Evolutionary conservation across 768 basidiomycete genomes (phyloP).

Genomic region (Hebeloma cylindrosporum): DNA sequence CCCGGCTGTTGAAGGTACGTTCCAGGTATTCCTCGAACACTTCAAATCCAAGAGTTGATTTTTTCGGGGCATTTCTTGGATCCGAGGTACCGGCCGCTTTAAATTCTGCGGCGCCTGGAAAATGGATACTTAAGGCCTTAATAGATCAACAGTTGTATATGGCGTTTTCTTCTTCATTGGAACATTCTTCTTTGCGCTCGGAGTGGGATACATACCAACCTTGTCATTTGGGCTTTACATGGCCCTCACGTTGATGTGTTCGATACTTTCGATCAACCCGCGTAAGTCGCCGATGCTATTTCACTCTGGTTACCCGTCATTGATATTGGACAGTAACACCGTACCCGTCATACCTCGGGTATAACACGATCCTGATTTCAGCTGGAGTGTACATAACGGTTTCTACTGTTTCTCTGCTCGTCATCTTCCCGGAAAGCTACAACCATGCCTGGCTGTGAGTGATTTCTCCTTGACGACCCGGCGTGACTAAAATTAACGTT

Average conservation of each 20-base stretch:
- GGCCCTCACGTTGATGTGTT: constrained; percentile 2
- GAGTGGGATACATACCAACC: constrained; percentile 2
- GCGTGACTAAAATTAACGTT: not conserved
- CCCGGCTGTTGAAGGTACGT: no score
- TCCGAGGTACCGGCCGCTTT: constrained; percentile 24
- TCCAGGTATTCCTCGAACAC: constrained; percentile 2
- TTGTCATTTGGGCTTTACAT: constrained; percentile 8
- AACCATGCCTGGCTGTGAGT: constrained; percentile 38
- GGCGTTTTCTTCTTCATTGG: constrained; percentile 41
- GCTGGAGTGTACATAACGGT: constrained; percentile 35
- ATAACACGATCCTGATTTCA: constrained; percentile 24
- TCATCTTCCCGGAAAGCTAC: constrained; percentile 39
- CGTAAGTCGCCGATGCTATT: no score
- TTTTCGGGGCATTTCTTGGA: constrained; percentile 39
- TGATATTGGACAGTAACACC: constrained; percentile 3
- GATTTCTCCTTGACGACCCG: not conserved
- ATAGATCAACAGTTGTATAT: constrained; percentile 35
- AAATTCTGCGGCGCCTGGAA: not conserved
- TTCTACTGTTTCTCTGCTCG: constrained; percentile 30
- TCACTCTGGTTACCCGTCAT: not conserved
- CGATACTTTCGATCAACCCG: not conserved
- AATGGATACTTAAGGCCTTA: no score
- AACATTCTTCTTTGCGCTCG: constrained; percentile 33
- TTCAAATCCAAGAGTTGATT: constrained; percentile 28
- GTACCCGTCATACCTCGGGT: not conserved